phyloP scores from a whole-genome alignment of 1,139 yeast species.

The Scheffersomyces illinoinensis region DNA sequence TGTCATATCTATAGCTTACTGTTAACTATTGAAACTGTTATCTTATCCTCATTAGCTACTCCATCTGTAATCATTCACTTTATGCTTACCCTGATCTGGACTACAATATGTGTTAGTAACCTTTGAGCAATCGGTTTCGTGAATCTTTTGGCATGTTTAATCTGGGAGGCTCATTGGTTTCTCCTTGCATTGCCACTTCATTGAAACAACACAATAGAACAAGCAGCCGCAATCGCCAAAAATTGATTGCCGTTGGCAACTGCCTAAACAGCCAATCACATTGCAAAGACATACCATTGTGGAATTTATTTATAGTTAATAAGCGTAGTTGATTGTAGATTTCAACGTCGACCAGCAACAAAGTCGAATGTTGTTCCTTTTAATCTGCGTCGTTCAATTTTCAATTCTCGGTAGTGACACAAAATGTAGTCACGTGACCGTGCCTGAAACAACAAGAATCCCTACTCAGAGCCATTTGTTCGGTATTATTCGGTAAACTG shows the following conservation, averaged over 20 bases:
- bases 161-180: neutral
- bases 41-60: neutral
- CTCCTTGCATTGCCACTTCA: neutral
- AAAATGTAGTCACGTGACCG: neutral
- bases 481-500: neutral
- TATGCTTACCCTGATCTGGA: slow-evolving; percentile 68
- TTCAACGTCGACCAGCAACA: neutral
- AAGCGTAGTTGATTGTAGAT: neutral
- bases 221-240: neutral
- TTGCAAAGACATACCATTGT: neutral
- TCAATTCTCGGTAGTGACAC: neutral
- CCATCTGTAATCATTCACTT: slow-evolving; percentile 9
- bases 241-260: neutral
- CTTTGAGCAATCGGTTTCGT: neutral
- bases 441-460: neutral
- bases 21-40: neutral
- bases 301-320: neutral
- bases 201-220: neutral
- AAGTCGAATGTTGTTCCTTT: neutral
- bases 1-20: neutral
- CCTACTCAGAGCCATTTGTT: neutral
- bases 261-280: neutral
- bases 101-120: slow-evolving; percentile 27
- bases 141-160: neutral
- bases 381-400: neutral